A percentile compares a stretch with the other conserved stretches of the same genome.
Conservation (phyloP, 2,329 filamentous ascomycete genomes). For the Leptodontidium sp. region DNA sequence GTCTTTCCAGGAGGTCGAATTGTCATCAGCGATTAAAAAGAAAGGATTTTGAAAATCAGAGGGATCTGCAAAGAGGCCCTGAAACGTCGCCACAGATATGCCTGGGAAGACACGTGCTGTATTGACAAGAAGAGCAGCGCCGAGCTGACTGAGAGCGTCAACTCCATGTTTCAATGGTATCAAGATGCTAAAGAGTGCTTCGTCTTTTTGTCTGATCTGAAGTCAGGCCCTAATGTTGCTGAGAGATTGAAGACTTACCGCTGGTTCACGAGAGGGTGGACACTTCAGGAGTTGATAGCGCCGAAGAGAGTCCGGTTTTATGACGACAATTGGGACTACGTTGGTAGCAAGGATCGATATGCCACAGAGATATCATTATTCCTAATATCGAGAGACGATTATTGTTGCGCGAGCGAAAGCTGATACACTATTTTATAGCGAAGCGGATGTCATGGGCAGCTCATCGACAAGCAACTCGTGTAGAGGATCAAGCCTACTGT, state of each 20-base stretch:
- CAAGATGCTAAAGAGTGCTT: conserved; percentile 28
- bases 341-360: conserved; percentile 37
- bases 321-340: conserved; percentile 35
- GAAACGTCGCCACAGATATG: conserved; percentile 17
- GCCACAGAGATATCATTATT: conserved; percentile 37
- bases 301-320: conserved; percentile 40
- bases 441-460: conserved; percentile 50
- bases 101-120: conserved; percentile 33
- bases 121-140: conserved; percentile 34
- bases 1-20: conserved; percentile 39
- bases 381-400: conserved; percentile 45
- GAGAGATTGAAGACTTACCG: conserved; percentile 19
- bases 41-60: conserved; percentile 29
- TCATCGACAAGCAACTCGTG: conserved; percentile 43
- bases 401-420: conserved; percentile 24
- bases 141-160: conserved; percentile 33
- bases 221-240: not conserved
- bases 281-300: conserved; percentile 34
- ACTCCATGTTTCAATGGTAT: conserved; percentile 31
- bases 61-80: conserved; percentile 15
- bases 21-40: conserved; percentile 30
- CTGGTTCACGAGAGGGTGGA: conserved; percentile 34
- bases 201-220: conserved; percentile 30
- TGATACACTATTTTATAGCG: conserved; percentile 45
- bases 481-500: conserved; percentile 50